Evolutionary conservation across 495 filamentous ascomycete genomes (phyloP).

Genomic region (Amorphotheca resinae): DNA sequence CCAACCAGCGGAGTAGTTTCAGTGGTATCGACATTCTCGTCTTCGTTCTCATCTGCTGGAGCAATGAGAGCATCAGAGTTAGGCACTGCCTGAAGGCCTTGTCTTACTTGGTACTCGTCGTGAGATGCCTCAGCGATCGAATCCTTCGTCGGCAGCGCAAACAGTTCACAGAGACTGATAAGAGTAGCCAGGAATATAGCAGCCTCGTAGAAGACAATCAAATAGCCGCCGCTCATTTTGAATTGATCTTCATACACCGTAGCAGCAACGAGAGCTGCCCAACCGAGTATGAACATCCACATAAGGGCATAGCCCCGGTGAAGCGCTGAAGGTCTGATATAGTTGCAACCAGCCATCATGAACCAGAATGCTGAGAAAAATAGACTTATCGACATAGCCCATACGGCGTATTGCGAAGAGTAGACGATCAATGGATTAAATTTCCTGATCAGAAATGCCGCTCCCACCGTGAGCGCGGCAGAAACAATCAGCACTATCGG

Average conservation of each 20-base stretch:
- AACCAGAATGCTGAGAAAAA: slow-evolving; percentile 79
- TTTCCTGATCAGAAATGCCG: slow-evolving; percentile 66
- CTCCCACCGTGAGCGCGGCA: slow-evolving; percentile 53
- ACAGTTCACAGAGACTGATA: slow-evolving; percentile 66
- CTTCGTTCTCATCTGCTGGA: slow-evolving; percentile 20
- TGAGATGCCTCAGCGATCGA: slow-evolving; percentile 43
- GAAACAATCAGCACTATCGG: slow-evolving; percentile 64
- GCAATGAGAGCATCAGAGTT: slow-evolving; percentile 23
- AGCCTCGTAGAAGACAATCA: slow-evolving; percentile 68
- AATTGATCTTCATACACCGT: slow-evolving; percentile 63
- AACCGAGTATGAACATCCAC: slow-evolving; percentile 69
- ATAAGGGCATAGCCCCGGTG: slow-evolving; percentile 68
- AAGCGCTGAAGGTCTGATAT: slow-evolving; percentile 73
- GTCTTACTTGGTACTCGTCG: slow-evolving; percentile 33
- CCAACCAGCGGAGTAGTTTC: slow-evolving; percentile 75
- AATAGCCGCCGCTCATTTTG: slow-evolving; percentile 65
- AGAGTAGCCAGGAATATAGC: slow-evolving; percentile 61
- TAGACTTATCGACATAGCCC: slow-evolving; percentile 67
- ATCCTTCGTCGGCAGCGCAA: slow-evolving; percentile 58
- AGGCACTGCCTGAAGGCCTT: slow-evolving; percentile 24
- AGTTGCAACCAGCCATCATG: slow-evolving; percentile 68
- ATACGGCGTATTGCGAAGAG: slow-evolving; percentile 72
- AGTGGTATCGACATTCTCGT: slow-evolving; percentile 39
- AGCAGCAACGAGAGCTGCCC: slow-evolving; percentile 56
- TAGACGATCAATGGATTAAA: slow-evolving; percentile 82